These are phyloP conservation scores for Kazachstania sp. DNA, from an alignment of 1,139 yeast species.

Conservation along the genomic window DNA sequence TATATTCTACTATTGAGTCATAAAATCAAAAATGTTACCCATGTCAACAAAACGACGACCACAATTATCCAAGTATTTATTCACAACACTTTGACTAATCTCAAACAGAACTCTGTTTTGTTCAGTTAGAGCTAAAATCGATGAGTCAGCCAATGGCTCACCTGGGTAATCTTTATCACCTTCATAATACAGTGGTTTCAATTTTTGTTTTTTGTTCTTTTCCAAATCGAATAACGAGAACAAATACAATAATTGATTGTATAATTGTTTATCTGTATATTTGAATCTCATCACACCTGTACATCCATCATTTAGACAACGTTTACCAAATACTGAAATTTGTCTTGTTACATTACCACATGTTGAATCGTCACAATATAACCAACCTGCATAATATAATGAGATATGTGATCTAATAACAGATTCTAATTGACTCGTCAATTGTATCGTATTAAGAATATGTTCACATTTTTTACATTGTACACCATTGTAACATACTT, in stretches of 20 bases:
- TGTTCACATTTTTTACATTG: conserved; percentile 54
- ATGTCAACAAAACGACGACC: conserved; percentile 90
- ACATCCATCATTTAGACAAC: conserved; percentile 64
- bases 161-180: conserved; percentile 34
- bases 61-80: conserved; percentile 69
- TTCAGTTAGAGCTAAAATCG: conserved; percentile 65
- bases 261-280: conserved; percentile 71
- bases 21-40: conserved; percentile 66
- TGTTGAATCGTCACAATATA: conserved; percentile 72
- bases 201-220: conserved; percentile 51
- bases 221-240: conserved; percentile 75
- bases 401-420: conserved; percentile 63
- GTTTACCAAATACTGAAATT: conserved; percentile 78
- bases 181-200: conserved; percentile 41
- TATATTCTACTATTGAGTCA: conserved; percentile 16
- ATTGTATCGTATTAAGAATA: conserved; percentile 42
- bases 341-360: conserved; percentile 81
- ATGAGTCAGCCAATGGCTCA: conserved; percentile 43
- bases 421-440: conserved; percentile 67
- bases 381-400: conserved; percentile 76
- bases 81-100: conserved; percentile 52
- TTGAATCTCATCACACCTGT: conserved; percentile 76
- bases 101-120: conserved; percentile 63
- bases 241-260: conserved; percentile 78
- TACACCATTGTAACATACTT: conserved; percentile 60